A percentile compares a stretch with the other conserved stretches of the same genome.
Evolutionary conservation across 345 rosid species (phyloP).

Genomic region (Hibiscus trionum): DNA sequence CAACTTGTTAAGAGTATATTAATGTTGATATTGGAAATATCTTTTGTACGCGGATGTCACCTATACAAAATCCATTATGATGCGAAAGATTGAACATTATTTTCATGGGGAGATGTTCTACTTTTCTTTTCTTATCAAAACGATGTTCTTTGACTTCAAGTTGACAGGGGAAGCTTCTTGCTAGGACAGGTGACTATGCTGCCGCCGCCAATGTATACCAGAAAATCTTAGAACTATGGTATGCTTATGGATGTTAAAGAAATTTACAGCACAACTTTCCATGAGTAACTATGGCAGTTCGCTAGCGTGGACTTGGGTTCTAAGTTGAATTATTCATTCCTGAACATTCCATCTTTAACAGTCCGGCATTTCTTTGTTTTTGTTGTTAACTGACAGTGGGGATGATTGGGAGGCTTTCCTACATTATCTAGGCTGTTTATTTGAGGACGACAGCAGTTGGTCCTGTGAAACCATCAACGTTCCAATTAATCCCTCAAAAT

Average conservation of each 20-base stretch:
- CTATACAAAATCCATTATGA: background rate
- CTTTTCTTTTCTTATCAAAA: constrained; percentile 27
- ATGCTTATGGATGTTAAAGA: constrained; percentile 20
- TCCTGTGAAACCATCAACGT: constrained; percentile 26
- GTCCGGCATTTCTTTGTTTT: constrained; percentile 23
- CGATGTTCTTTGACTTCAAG: constrained; percentile 60
- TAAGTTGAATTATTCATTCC: constrained; percentile 6
- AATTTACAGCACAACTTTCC: background rate
- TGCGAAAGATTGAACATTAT: background rate
- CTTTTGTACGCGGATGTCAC: background rate
- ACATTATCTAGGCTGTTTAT: constrained; percentile 83
- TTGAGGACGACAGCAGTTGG: constrained; percentile 80
- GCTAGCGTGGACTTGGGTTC: background rate
- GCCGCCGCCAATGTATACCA: constrained; percentile 55
- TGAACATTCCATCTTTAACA: constrained; percentile 10
- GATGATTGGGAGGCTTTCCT: constrained; percentile 98
- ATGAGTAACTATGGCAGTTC: background rate
- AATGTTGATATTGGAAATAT: background rate
- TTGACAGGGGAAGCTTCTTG: constrained; percentile 98
- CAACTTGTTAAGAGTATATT: background rate
- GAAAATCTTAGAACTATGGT: constrained; percentile 77
- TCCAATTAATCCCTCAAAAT: constrained; percentile 39
- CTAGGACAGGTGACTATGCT: constrained; percentile 59
- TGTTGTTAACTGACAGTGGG: constrained; percentile 52
- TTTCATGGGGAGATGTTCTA: constrained; percentile 3